Evolutionary conservation across 2,329 filamentous ascomycete genomes (phyloP).

Genomic region (Diplodia scrobiculata): DNA sequence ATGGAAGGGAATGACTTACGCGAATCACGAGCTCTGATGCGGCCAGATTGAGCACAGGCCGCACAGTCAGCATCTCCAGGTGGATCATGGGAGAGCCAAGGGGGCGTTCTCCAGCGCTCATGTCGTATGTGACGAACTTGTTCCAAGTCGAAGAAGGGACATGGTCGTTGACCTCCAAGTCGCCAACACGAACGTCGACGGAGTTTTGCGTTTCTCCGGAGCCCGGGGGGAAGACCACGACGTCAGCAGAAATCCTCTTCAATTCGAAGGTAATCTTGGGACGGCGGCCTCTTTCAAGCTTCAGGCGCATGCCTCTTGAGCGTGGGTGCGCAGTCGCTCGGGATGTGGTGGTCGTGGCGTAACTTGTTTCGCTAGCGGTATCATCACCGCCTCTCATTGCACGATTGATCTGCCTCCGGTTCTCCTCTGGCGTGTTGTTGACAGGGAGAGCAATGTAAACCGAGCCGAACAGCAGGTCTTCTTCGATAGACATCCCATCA

Average conservation of each 20-base stretch:
- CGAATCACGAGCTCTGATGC: constrained; percentile 88
- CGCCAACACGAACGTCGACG: constrained; percentile 76
- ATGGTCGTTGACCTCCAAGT: constrained; percentile 91
- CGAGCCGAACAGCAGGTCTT: constrained; percentile 96
- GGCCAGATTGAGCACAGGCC: constrained; percentile 77
- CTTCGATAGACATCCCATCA: constrained; percentile 66
- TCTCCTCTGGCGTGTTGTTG: constrained; percentile 71
- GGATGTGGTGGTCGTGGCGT: constrained; percentile 65
- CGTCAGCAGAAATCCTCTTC: constrained; percentile 76
- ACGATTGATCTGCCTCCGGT: constrained; percentile 87
- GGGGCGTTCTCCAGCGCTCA: constrained; percentile 82
- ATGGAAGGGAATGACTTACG: constrained; percentile 45
- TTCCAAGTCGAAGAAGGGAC: constrained; percentile 96
- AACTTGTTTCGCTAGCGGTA: constrained; percentile 80
- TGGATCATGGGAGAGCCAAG: constrained; percentile 87
- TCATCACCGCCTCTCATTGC: constrained; percentile 69
- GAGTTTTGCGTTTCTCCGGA: constrained; percentile 84
- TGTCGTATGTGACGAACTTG: constrained; percentile 93
- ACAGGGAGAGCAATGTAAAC: constrained; percentile 94
- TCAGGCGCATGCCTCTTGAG: constrained; percentile 59
- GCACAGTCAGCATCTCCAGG: constrained; percentile 83
- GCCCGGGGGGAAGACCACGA: constrained; percentile 75
- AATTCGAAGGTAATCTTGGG: constrained; percentile 97
- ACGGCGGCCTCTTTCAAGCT: constrained; percentile 78
- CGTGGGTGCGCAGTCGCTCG: constrained; percentile 46